These are phyloP conservation scores for Dactylella cylindrospora DNA, from an alignment of 2,329 filamentous ascomycete species.

Conservation along the genomic window DNA sequence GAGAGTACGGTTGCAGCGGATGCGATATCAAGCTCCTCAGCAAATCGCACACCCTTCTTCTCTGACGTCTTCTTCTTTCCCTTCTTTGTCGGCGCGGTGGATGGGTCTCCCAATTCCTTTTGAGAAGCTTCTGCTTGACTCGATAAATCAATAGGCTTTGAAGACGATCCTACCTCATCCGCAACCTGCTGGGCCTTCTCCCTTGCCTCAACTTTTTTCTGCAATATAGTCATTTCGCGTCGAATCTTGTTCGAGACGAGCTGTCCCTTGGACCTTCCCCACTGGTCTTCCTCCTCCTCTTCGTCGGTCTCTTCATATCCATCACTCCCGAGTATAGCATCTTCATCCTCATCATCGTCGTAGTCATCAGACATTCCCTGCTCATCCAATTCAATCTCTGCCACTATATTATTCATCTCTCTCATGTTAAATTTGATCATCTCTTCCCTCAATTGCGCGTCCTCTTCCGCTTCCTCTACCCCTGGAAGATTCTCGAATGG, in stretches of 20 bases:
- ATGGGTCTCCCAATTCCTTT: slow-evolving; percentile 49
- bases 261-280: slow-evolving; percentile 67
- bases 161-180: slow-evolving; percentile 10
- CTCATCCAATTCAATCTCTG: slow-evolving; percentile 82
- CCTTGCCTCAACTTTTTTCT: slow-evolving; percentile 37
- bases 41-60: slow-evolving; percentile 80
- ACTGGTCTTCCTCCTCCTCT: slow-evolving; percentile 71
- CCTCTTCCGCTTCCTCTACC: slow-evolving; percentile 74
- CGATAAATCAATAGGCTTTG: slow-evolving; percentile 2
- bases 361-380: slow-evolving; percentile 56
- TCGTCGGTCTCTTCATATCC: slow-evolving; percentile 60
- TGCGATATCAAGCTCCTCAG: slow-evolving; percentile 71
- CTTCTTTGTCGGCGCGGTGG: slow-evolving; percentile 34
- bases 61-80: slow-evolving; percentile 46
- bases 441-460: slow-evolving; percentile 75
- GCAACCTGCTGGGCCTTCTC: slow-evolving; percentile 35
- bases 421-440: slow-evolving; percentile 89
- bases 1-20: slow-evolving; percentile 51
- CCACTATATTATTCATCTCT: slow-evolving; percentile 88
- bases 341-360: slow-evolving; percentile 57
- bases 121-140: slow-evolving; percentile 13
- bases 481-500: slow-evolving; percentile 26
- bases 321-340: slow-evolving; percentile 59
- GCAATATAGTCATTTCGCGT: slow-evolving; percentile 34
- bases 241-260: slow-evolving; percentile 33